A percentile compares a stretch with the other conserved stretches of the same genome.
phyloP scores from a whole-genome alignment of 2,329 filamentous ascomycete species.

The Trichophyton mentagrophytes region DNA sequence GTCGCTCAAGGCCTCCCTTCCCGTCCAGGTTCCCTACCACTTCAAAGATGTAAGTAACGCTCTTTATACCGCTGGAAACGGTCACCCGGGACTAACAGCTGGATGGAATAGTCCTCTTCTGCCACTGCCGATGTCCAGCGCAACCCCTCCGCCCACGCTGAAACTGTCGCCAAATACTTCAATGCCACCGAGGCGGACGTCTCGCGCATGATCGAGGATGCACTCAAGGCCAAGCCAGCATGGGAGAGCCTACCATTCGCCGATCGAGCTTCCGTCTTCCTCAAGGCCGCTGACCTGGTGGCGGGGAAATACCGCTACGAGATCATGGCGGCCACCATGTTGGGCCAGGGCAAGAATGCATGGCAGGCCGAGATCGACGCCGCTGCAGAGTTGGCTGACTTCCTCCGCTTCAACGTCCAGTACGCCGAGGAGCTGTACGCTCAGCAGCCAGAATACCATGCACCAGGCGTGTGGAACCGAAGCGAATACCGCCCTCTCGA shows the following conservation, averaged over 20 bases:
- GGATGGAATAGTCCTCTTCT: background rate
- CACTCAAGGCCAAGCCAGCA: conserved; percentile 64
- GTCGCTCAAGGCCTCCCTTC: conserved; percentile 5
- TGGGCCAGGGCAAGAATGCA: conserved; percentile 94
- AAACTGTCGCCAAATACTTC: conserved; percentile 69
- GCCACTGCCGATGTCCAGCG: conserved; percentile 39
- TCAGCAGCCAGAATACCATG: conserved; percentile 73
- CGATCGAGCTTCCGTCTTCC: conserved; percentile 82
- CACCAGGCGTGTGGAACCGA: conserved; percentile 70
- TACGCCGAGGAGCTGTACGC: conserved; percentile 85
- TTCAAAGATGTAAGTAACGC: background rate
- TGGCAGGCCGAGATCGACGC: conserved; percentile 99
- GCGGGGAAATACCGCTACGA: conserved; percentile 90
- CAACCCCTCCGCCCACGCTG: conserved; percentile 70
- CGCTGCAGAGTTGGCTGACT: conserved; percentile 83
- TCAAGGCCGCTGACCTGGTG: conserved; percentile 89
- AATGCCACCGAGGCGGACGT: conserved; percentile 59
- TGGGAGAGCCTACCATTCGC: conserved; percentile 83
- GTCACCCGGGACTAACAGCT: background rate
- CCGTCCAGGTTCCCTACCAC: conserved; percentile 7
- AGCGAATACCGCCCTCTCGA: conserved; percentile 74
- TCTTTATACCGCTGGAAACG: background rate
- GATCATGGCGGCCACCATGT: conserved; percentile 89
- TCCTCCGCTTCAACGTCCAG: conserved; percentile 69
- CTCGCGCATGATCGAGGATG: conserved; percentile 64